These are phyloP conservation scores for Kickxella alabastrina DNA, from an alignment of 192 early-diverging fungal species.

Conservation along the genomic window DNA sequence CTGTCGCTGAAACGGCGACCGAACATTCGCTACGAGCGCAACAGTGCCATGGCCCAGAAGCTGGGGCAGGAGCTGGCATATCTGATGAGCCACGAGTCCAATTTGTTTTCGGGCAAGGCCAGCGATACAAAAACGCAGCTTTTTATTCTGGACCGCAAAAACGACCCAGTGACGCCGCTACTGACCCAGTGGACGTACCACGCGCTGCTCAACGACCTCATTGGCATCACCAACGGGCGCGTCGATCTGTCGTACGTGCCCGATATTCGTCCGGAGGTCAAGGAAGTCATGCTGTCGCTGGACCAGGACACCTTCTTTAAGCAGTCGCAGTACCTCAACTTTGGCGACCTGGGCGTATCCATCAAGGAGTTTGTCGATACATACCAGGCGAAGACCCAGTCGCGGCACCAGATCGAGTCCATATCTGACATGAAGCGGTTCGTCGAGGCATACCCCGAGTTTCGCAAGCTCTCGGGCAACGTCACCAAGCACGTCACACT, in stretches of 20 bases:
- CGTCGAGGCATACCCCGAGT: conserved; percentile 98
- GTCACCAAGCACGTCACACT: conserved; percentile 97
- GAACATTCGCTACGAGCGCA: conserved; percentile 82
- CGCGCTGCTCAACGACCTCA: conserved; percentile 94
- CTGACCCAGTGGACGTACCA: conserved; percentile 98
- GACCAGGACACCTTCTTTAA: conserved; percentile 93
- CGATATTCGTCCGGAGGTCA: conserved; percentile 73
- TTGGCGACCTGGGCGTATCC: conserved; percentile 90
- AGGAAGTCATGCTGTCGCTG: conserved; percentile 87
- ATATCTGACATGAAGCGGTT: conserved; percentile 99
- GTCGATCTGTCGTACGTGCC: conserved; percentile 88
- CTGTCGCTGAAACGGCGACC: conserved; percentile 90
- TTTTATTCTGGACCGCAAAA: conserved; percentile 86
- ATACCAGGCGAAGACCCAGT: conserved; percentile 89
- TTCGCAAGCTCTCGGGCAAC: conserved; percentile 92
- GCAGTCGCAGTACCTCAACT: conserved; percentile 84
- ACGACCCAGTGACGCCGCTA: conserved; percentile 93
- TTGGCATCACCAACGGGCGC: conserved; percentile 89
- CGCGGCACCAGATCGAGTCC: conserved; percentile 86
- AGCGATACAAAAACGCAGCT: conserved; percentile 81
- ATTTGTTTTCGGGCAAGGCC: conserved; percentile 38
- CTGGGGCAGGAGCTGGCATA: conserved; percentile 69
- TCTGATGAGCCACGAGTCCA: conserved; percentile 43
- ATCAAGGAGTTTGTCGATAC: conserved; percentile 94
- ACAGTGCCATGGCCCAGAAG: conserved; percentile 75